These are phyloP conservation scores for Hysterangium stoloniferum DNA, from an alignment of 768 basidiomycete genomes.

Conservation along the genomic window DNA sequence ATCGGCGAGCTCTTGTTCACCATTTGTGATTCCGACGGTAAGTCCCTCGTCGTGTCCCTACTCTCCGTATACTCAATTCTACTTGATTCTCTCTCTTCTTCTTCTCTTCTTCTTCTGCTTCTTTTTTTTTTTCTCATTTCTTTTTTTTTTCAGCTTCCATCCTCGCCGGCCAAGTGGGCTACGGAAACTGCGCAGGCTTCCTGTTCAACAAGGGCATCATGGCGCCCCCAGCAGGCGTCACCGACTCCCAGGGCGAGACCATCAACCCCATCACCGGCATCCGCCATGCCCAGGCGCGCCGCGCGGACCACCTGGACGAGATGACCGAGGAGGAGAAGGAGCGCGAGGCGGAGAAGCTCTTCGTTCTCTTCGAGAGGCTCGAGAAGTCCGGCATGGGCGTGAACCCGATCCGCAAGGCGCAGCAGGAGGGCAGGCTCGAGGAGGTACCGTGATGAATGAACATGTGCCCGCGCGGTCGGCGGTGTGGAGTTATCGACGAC, in stretches of 20 bases:
- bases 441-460: not conserved
- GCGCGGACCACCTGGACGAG: conserved; percentile 33
- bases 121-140: not conserved
- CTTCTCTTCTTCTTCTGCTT: no score
- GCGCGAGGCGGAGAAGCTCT: conserved; percentile 83
- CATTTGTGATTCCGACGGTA: conserved; percentile 72
- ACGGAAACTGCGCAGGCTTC: conserved; percentile 93
- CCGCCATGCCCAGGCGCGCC: conserved; percentile 26
- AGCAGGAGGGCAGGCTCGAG: conserved; percentile 38
- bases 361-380: conserved; percentile 85
- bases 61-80: not conserved
- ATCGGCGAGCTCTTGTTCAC: conserved; percentile 85
- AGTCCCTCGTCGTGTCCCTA: conserved; percentile 9
- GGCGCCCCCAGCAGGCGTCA: conserved; percentile 38
- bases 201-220: conserved; percentile 87
- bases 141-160: conserved; percentile 42
- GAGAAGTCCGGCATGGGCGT: conserved; percentile 65
- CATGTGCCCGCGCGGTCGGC: not conserved
- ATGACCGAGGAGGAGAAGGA: conserved; percentile 98
- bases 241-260: conserved; percentile 30
- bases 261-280: conserved; percentile 90
- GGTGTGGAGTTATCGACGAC: no score
- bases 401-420: conserved; percentile 62
- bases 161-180: conserved; percentile 77
- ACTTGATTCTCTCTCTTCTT: no score